Evolutionary conservation across 352 stramenopile species (phyloP).

Genomic region (Phytophthora sansomeana): DNA sequence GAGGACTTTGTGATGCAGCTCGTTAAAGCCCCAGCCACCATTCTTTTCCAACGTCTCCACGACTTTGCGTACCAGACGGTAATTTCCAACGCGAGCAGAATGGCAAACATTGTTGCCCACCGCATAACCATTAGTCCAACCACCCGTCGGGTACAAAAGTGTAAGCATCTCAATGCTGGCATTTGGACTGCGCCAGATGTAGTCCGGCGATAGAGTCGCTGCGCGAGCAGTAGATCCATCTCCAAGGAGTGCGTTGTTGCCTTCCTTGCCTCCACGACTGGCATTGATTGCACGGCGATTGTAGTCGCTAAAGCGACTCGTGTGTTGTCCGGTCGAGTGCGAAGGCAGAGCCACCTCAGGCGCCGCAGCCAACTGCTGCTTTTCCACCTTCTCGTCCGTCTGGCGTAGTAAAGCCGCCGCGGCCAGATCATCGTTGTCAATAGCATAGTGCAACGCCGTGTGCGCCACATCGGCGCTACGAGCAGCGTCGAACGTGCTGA

Average conservation of each 20-base stretch:
- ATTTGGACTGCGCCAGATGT: constrained; percentile 52
- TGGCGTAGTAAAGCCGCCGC: constrained; percentile 56
- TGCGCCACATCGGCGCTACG: constrained; percentile 55
- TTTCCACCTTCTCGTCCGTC: constrained; percentile 55
- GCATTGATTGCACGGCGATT: constrained; percentile 84
- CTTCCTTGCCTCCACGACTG: constrained; percentile 80
- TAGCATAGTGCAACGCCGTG: constrained; percentile 69
- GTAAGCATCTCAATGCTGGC: constrained; percentile 73
- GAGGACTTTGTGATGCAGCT: constrained; percentile 50
- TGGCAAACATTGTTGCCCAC: constrained; percentile 45
- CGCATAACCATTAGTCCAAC: constrained; percentile 50
- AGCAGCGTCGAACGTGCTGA: constrained; percentile 59
- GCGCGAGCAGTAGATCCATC: constrained; percentile 36
- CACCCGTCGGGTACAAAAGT: constrained; percentile 68
- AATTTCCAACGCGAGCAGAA: constrained; percentile 53
- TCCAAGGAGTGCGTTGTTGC: constrained; percentile 75
- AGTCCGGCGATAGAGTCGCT: constrained; percentile 20
- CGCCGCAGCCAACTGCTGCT: constrained; percentile 44
- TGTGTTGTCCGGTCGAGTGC: constrained; percentile 81
- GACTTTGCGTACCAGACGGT: constrained; percentile 52
- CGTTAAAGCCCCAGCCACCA: constrained; percentile 52
- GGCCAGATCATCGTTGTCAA: constrained; percentile 66
- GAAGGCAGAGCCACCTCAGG: constrained; percentile 69
- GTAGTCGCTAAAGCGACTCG: constrained; percentile 83
- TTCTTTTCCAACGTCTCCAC: constrained; percentile 60